Percentiles rank a stretch among this genome's conserved stretches.
Evolutionary conservation across 1,139 yeast genomes (phyloP).

Genomic region (Yamadazyma oceani): DNA sequence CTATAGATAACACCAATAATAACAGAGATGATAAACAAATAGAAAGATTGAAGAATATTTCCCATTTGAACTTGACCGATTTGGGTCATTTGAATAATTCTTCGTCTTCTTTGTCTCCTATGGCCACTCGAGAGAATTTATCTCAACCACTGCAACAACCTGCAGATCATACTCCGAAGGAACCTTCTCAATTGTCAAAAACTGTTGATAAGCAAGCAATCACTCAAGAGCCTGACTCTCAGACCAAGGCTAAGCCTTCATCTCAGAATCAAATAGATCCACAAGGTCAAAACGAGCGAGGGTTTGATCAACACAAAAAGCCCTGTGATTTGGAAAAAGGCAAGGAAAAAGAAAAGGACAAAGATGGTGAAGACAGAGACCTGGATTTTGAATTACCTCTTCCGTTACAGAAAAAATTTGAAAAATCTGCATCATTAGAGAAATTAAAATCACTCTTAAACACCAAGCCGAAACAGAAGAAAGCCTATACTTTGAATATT

Average conservation of each 20-base stretch:
- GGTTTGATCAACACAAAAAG: too few relatives aligned
- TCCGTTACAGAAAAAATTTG: constrained; percentile 35
- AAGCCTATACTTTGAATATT: constrained; percentile 81
- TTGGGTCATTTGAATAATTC: constrained; percentile 17
- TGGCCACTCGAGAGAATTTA: not conserved
- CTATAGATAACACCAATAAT: constrained; percentile 3
- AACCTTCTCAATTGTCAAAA: not conserved
- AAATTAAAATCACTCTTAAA: constrained; percentile 37
- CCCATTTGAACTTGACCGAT: constrained; percentile 43
- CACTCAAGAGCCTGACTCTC: not conserved
- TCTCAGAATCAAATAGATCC: not conserved
- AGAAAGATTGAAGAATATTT: constrained; percentile 36
- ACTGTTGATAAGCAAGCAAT: not conserved
- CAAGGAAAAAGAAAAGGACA: not conserved
- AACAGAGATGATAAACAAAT: constrained; percentile 10
- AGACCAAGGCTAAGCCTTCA: not conserved
- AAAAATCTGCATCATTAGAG: constrained; percentile 45
- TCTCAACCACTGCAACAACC: constrained; percentile 6
- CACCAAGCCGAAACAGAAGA: constrained; percentile 42
- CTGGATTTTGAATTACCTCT: constrained; percentile 25
- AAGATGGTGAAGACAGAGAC: constrained; percentile 7
- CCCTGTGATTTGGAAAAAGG: too few relatives aligned
- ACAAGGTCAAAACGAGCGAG: too few relatives aligned
- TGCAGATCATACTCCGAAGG: constrained; percentile 3
- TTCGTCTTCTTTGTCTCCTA: constrained; percentile 14